Percentiles rank a stretch among this genome's conserved stretches.
Evolutionary conservation across 257 asterid species (phyloP).

Genomic region (Solanum chiquidenum): DNA sequence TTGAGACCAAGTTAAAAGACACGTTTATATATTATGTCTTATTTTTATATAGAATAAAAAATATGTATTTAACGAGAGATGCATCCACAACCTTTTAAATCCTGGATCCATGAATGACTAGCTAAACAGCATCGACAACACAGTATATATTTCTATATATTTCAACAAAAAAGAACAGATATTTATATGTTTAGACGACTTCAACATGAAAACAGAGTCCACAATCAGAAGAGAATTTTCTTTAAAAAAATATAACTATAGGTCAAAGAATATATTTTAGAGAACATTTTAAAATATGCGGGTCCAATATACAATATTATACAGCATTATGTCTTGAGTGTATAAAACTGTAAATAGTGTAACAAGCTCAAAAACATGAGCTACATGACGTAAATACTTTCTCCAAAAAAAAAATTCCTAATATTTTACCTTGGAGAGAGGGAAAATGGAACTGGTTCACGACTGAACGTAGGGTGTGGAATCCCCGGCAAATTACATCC

Average conservation of each 20-base stretch:
- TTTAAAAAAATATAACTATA: not conserved
- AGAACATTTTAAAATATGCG: not conserved
- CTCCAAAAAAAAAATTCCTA: not conserved
- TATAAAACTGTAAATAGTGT: not conserved
- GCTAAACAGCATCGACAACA: not conserved
- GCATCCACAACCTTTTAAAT: not conserved
- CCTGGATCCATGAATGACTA: not conserved
- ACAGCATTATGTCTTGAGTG: not conserved
- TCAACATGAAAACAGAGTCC: not conserved
- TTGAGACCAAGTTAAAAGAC: too few relatives aligned
- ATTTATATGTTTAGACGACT: not conserved
- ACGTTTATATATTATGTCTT: too few relatives aligned
- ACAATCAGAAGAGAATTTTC: not conserved
- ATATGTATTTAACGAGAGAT: not conserved
- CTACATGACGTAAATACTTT: not conserved
- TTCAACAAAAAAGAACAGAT: not conserved
- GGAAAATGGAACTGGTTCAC: slow-evolving; percentile 64
- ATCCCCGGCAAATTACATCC: slow-evolving; percentile 65
- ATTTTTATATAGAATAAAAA: not conserved
- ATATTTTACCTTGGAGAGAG: slow-evolving; percentile 45
- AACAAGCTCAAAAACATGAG: not conserved
- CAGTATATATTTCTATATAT: not conserved
- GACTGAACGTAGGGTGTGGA: slow-evolving; percentile 66
- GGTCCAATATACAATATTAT: too few relatives aligned
- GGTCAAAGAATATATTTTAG: not conserved